phyloP scores from a whole-genome alignment of 768 basidiomycete species.

The Boletales sp. region DNA sequence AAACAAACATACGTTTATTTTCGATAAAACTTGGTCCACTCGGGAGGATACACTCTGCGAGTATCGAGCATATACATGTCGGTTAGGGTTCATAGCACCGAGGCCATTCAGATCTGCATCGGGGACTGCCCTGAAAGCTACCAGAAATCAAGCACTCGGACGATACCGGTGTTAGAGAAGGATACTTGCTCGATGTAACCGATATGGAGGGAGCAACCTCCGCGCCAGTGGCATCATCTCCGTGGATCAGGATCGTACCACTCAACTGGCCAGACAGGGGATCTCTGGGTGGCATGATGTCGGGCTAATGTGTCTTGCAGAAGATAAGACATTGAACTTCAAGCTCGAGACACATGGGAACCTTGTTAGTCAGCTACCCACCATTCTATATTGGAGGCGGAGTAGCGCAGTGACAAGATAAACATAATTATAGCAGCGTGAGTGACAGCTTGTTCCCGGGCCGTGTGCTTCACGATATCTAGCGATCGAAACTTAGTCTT shows the following conservation, averaged over 20 bases:
- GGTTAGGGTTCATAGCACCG: slow-evolving; percentile 47
- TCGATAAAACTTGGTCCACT: slow-evolving; percentile 70
- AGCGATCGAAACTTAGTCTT: too few species aligned
- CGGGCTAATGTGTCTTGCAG: too few species aligned
- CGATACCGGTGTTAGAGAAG: background rate
- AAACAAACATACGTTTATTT: slow-evolving; percentile 49
- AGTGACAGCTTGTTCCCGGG: too few species aligned
- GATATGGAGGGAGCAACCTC: slow-evolving; percentile 73
- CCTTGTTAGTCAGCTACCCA: too few species aligned
- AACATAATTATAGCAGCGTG: too few species aligned
- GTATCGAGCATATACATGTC: slow-evolving; percentile 76
- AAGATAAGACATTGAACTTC: too few species aligned
- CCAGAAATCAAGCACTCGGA: background rate
- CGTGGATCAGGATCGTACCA: slow-evolving; percentile 47
- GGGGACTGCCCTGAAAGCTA: slow-evolving; percentile 54
- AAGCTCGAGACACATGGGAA: too few species aligned
- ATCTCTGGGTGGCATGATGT: slow-evolving; percentile 24
- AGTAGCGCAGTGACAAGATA: too few species aligned
- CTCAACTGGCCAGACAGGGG: slow-evolving; percentile 22
- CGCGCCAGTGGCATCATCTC: slow-evolving; percentile 36
- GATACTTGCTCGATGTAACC: slow-evolving; percentile 62
- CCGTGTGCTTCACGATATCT: too few species aligned
- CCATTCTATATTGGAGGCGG: too few species aligned
- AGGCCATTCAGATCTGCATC: slow-evolving; percentile 18
- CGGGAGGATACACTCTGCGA: slow-evolving; percentile 60